phyloP scores from a whole-genome alignment of 495 filamentous ascomycete genomes.

The Neurospora sp. region DNA sequence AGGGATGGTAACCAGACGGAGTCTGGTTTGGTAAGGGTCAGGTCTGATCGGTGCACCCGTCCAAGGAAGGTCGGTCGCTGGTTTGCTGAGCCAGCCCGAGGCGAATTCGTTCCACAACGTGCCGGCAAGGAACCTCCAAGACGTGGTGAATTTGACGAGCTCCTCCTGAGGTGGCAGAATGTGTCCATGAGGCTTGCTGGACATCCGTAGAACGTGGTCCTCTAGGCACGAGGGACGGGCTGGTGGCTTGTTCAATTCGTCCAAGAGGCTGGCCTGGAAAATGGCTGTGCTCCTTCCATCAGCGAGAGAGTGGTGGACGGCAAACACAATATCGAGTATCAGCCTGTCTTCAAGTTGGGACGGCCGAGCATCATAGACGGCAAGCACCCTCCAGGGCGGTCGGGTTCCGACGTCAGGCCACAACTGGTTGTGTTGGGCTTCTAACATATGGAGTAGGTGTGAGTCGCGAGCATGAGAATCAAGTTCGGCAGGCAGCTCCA shows the following conservation, averaged over 20 bases:
- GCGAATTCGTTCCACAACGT: conserved; percentile 16
- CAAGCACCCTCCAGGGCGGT: conserved; percentile 24
- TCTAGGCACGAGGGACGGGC: neutral
- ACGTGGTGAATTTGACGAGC: conserved; percentile 17
- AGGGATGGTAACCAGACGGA: conserved; percentile 20
- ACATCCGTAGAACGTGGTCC: conserved; percentile 8
- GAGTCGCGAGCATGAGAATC: conserved; percentile 5
- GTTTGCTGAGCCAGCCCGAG: conserved; percentile 7
- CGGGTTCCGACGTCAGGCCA: conserved; percentile 12
- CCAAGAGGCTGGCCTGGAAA: conserved; percentile 24
- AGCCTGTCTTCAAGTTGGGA: neutral
- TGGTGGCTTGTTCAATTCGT: conserved; percentile 10
- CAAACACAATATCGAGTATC: conserved; percentile 21
- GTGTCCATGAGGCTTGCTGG: conserved; percentile 1
- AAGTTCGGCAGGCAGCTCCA: neutral
- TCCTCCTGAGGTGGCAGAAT: conserved; percentile 17
- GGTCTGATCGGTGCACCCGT: conserved; percentile 15
- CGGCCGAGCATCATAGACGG: conserved; percentile 7
- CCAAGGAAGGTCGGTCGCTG: conserved; percentile 13
- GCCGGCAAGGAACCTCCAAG: conserved; percentile 12
- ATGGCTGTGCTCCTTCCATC: conserved; percentile 26
- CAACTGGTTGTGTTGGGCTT: conserved; percentile 15
- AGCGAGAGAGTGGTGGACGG: conserved; percentile 23
- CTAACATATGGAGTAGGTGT: conserved; percentile 8
- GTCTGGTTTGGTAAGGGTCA: conserved; percentile 13